A percentile compares a stretch with the other conserved stretches of the same genome.
These are phyloP conservation scores for Hypoxylon sp. DNA, from an alignment of 2,329 filamentous ascomycete genomes.

Conservation along the genomic window DNA sequence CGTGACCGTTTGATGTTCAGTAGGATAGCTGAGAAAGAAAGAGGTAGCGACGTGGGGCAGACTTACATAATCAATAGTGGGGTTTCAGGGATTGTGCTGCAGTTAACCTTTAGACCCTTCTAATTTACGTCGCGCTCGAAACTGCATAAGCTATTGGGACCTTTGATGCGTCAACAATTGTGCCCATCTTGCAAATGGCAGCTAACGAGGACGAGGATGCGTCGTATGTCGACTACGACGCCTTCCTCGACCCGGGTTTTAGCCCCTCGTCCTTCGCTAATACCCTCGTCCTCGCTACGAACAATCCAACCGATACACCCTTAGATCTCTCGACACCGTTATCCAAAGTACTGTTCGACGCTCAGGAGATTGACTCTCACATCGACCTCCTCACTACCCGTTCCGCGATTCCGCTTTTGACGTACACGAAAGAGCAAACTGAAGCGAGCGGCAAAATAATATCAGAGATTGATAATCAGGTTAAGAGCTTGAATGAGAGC, in stretches of 20 bases:
- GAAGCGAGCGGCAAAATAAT: slow-evolving; percentile 80
- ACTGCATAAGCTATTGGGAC: slow-evolving; percentile 10
- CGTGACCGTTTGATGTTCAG: background rate
- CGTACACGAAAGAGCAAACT: slow-evolving; percentile 81
- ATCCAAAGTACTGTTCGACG: slow-evolving; percentile 93
- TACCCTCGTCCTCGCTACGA: slow-evolving; percentile 86
- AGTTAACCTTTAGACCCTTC: slow-evolving; percentile 7
- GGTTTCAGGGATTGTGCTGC: slow-evolving; percentile 3
- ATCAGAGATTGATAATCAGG: slow-evolving; percentile 81
- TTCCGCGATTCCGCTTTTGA: slow-evolving; percentile 83
- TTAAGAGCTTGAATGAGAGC: slow-evolving; percentile 83
- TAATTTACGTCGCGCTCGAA: slow-evolving; percentile 1
- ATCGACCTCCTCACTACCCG: slow-evolving; percentile 91
- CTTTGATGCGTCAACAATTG: slow-evolving; percentile 12
- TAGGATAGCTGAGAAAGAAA: no score
- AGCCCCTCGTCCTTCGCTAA: slow-evolving; percentile 88
- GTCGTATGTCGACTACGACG: slow-evolving; percentile 96
- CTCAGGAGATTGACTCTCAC: slow-evolving; percentile 96
- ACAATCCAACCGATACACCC: slow-evolving; percentile 89
- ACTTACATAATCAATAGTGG: slow-evolving; percentile 1
- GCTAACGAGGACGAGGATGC: slow-evolving; percentile 66
- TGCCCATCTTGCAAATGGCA: slow-evolving; percentile 48
- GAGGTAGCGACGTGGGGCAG: background rate
- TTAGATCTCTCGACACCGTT: slow-evolving; percentile 95
- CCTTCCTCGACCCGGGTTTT: slow-evolving; percentile 87